Percentiles rank a stretch among this genome's conserved stretches.
Evolutionary conservation across 192 early-diverging fungal genomes (phyloP).

Genomic region (Podila clonocystis): DNA sequence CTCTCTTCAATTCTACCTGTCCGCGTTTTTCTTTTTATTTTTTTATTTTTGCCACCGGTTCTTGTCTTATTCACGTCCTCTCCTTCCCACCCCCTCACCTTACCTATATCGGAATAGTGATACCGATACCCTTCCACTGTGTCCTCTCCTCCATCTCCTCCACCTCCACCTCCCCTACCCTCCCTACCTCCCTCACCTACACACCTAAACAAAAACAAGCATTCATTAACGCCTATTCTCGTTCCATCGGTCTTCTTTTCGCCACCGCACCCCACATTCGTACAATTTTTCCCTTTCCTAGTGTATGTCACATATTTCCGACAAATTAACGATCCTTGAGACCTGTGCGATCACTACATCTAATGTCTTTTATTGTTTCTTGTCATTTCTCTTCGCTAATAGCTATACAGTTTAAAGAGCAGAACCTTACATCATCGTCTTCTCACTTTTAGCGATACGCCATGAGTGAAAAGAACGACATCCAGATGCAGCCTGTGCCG

Average conservation of each 20-base stretch:
- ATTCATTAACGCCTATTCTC: background rate
- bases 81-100: background rate
- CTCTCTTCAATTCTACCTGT: background rate
- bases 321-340: no score
- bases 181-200: background rate
- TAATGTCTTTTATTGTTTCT: no score
- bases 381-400: no score
- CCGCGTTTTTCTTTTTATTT: background rate
- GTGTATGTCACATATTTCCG: no score
- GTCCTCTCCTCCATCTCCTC: background rate
- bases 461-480: constrained; percentile 36
- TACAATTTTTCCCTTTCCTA: no score
- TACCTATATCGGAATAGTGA: no score
- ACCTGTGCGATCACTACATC: no score
- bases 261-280: no score
- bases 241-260: background rate
- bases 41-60: background rate
- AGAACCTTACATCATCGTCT: no score
- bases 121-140: background rate
- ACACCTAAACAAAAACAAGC: background rate
- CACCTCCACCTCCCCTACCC: constrained; percentile 4
- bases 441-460: background rate
- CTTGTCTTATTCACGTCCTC: background rate
- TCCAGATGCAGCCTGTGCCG: constrained; percentile 11
- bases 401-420: no score